These are phyloP conservation scores for Jamesozyma lodderae DNA, from an alignment of 805 yeast species.

Conservation along the genomic window DNA sequence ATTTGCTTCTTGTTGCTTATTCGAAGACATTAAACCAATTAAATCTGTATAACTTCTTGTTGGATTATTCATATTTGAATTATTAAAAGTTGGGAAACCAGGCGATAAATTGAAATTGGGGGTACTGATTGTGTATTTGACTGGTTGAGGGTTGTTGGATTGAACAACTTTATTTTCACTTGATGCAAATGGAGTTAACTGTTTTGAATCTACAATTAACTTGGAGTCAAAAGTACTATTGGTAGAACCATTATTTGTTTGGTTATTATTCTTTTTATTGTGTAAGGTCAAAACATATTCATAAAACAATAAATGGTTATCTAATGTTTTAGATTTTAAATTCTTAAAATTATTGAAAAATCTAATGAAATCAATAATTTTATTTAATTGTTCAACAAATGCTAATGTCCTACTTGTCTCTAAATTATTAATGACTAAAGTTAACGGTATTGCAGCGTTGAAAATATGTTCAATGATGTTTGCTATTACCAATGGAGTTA, in stretches of 20 bases:
- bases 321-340: conserved; percentile 1
- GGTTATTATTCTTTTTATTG: neutral
- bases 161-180: too few relatives aligned
- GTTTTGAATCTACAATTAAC: too few relatives aligned
- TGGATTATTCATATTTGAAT: conserved; percentile 3
- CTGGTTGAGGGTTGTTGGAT: too few relatives aligned
- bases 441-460: conserved; percentile 2
- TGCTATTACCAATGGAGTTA: conserved; percentile 6
- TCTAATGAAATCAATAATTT: conserved; percentile 3
- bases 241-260: neutral
- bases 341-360: conserved; percentile 4
- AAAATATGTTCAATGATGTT: conserved; percentile 2
- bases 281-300: neutral
- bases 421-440: neutral
- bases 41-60: conserved; percentile 18
- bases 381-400: conserved; percentile 1
- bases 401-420: neutral
- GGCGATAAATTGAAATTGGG: too few relatives aligned
- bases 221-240: too few relatives aligned
- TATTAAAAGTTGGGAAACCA: too few relatives aligned
- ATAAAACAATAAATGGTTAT: neutral
- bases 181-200: too few relatives aligned
- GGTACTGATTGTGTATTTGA: too few relatives aligned
- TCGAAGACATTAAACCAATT: neutral
- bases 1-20: neutral